Evolutionary conservation across 345 rosid species (phyloP), one percentile per base, ranked within the genome.

Genomic region (Eucalyptus tenuipes): DNA sequence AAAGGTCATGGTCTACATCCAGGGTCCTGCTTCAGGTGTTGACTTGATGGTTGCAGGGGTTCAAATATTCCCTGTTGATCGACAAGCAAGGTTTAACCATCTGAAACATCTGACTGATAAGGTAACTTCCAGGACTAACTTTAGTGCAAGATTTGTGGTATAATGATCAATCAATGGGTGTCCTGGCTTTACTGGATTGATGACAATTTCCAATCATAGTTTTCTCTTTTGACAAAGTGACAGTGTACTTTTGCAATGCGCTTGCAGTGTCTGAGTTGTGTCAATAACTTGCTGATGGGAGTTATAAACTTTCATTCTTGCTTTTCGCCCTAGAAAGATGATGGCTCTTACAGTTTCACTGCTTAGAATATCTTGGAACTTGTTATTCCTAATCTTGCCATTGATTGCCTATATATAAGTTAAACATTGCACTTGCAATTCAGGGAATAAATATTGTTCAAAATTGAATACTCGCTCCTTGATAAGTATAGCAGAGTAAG

Each of bases 11-110:
- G 96, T 96, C 91, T 96, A 97, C 71, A 90, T 95, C 86, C 98
- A 97, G 91, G 99, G 99, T 82, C 99, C 99, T 20, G 94, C 96
- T 91, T 89, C 98, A n/a, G 99, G 98, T 88, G 92, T 96, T 85
- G 97, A 96, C 91, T 91, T 96, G 57, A 96, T 97, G 99, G 93
- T 98, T 53, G 93, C 96, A 47, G 98, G 96, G 59, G 94, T 98
- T 86, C 98, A 95, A 93, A 93, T 98, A 87, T 96, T 98, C 89
- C 94, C 98, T 9, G 97, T 97, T 88, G 94, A 97, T 88, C 91
- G 93, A 47, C 89, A 90, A 90, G 90, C 93, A 15, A 95, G 99
- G 82, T 95, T 97, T 87, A 95, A 88, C 81, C 89, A 96, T 86
- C 88, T 97, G 94, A 95, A 91, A 92, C 91, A 90, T 90, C 95